Evolutionary conservation across 805 yeast genomes (phyloP).

Genomic region (Candida yuanshanica): DNA sequence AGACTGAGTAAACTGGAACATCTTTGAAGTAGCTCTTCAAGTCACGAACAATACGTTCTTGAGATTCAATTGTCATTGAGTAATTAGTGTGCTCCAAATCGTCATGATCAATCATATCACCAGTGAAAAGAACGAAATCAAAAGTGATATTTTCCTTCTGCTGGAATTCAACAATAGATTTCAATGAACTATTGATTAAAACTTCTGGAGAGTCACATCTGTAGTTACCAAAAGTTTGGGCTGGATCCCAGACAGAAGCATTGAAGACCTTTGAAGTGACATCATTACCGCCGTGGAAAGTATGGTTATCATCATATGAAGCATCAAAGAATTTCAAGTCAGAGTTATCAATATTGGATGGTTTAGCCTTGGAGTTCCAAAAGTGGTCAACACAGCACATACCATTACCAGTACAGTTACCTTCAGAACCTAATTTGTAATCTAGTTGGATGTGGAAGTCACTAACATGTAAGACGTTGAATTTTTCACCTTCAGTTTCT

Average conservation of each 20-base stretch:
- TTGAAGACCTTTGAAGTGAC: conserved; percentile 26
- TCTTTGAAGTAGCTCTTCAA: conserved; percentile 44
- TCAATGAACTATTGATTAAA: conserved; percentile 52
- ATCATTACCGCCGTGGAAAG: conserved; percentile 29
- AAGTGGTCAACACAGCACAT: conserved; percentile 54
- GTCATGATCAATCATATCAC: conserved; percentile 70
- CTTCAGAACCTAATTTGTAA: conserved; percentile 46
- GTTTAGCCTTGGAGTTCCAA: conserved; percentile 9
- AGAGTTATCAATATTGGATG: conserved; percentile 13
- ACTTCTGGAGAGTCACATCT: conserved; percentile 62
- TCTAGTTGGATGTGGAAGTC: conserved; percentile 58
- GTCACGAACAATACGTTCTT: conserved; percentile 43
- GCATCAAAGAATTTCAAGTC: conserved; percentile 26
- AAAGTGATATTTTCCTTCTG: conserved; percentile 31
- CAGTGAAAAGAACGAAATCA: conserved; percentile 65
- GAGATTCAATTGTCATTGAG: conserved; percentile 47
- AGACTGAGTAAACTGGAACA: conserved; percentile 53
- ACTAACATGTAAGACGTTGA: conserved; percentile 59
- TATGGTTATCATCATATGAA: conserved; percentile 24
- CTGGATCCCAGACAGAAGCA: conserved; percentile 41
- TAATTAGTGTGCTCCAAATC: conserved; percentile 40
- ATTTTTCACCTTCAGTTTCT: conserved; percentile 39
- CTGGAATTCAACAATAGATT: conserved; percentile 33
- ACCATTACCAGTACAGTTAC: conserved; percentile 37
- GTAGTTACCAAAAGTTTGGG: conserved; percentile 57